Percentiles rank a stretch among this genome's conserved stretches.
phyloP scores from a whole-genome alignment of 345 rosid genomes.

The Aquilaria malaccensis region DNA sequence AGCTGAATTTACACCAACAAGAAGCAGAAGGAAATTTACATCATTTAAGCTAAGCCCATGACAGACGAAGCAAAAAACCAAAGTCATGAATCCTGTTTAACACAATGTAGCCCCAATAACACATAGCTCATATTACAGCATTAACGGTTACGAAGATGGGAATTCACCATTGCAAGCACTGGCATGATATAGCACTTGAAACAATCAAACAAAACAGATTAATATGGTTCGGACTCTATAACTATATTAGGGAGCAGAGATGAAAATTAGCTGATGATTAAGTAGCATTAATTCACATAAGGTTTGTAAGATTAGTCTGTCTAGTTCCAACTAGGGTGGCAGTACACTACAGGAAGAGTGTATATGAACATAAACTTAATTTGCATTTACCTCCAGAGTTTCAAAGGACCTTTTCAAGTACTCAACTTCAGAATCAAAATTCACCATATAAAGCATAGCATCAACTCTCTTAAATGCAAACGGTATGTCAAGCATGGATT shows the following conservation, averaged over 20 bases:
- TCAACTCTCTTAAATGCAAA: slow-evolving; percentile 84
- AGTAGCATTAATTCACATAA: background rate
- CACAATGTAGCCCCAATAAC: too few species aligned
- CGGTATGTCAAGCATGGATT: slow-evolving; percentile 70
- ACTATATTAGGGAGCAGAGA: background rate
- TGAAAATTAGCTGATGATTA: background rate
- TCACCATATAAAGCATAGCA: slow-evolving; percentile 83
- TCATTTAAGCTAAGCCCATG: too few species aligned
- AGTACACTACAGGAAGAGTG: background rate
- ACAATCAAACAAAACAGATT: too few species aligned
- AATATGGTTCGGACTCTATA: too few species aligned
- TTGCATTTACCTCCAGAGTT: slow-evolving; percentile 55
- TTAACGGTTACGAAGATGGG: too few species aligned
- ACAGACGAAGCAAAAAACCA: too few species aligned
- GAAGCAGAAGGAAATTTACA: background rate
- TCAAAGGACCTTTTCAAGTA: slow-evolving; percentile 75
- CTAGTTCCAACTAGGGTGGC: too few species aligned
- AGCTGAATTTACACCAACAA: background rate
- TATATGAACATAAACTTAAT: background rate
- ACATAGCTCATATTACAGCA: too few species aligned
- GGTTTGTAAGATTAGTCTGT: background rate
- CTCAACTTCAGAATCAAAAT: slow-evolving; percentile 83
- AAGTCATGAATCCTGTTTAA: too few species aligned
- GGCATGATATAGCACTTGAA: too few species aligned
- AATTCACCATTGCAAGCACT: too few species aligned